Conservation (phyloP, 2,329 filamentous ascomycete species). For the Fusarium dimerum region DNA sequence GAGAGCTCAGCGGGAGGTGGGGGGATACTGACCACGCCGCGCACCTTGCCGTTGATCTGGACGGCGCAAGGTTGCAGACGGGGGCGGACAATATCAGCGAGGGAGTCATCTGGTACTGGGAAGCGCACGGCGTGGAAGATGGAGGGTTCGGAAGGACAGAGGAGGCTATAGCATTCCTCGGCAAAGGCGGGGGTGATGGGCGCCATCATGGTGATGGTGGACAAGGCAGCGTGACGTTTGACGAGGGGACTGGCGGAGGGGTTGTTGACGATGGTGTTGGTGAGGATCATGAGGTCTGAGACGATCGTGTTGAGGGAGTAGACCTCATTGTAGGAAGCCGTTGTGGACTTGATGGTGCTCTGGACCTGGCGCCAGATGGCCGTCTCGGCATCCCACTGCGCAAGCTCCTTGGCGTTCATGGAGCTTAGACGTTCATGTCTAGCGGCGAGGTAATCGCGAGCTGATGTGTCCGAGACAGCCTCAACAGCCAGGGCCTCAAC, state of each 20-base stretch:
- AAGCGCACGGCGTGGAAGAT: slow-evolving; percentile 55
- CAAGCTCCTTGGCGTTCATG: slow-evolving; percentile 34
- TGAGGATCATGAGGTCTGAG: slow-evolving; percentile 80
- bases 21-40: slow-evolving; percentile 66
- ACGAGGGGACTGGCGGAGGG: slow-evolving; percentile 43
- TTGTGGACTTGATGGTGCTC: slow-evolving; percentile 66
- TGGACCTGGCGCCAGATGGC: slow-evolving; percentile 67
- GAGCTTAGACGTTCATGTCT: slow-evolving; percentile 31
- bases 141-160: slow-evolving; percentile 35
- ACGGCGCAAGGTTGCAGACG: slow-evolving; percentile 62
- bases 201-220: slow-evolving; percentile 71
- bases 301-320: slow-evolving; percentile 82
- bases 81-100: slow-evolving; percentile 50
- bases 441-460: slow-evolving; percentile 40
- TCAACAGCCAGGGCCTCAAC: slow-evolving; percentile 36
- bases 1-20: slow-evolving; percentile 45
- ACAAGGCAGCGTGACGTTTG: slow-evolving; percentile 49
- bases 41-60: slow-evolving; percentile 78
- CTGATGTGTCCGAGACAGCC: slow-evolving; percentile 1
- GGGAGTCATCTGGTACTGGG: slow-evolving; percentile 54
- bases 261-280: slow-evolving; percentile 63
- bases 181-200: slow-evolving; percentile 79
- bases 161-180: slow-evolving; percentile 73
- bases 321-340: slow-evolving; percentile 67
- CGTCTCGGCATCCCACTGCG: slow-evolving; percentile 48